Conservation (phyloP, 345 rosid genomes). For the Bruguiera gymnorhiza region DNA sequence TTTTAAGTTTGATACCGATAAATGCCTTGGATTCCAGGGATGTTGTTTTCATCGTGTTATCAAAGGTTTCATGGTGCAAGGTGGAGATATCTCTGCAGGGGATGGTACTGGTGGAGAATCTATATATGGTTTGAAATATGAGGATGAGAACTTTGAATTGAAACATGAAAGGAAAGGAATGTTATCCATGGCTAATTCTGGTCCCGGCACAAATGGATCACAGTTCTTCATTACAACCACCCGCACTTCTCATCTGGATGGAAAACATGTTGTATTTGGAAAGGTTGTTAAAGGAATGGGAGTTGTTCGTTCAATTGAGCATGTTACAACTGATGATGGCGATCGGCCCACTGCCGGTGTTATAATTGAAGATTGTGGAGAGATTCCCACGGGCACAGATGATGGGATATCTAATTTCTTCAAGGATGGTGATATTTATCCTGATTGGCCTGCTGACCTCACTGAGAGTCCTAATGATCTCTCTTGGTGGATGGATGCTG, state of each 20-base stretch:
- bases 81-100: constrained; percentile 90
- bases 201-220: constrained; percentile 88
- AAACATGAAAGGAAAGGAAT: constrained; percentile 97
- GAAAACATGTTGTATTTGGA: constrained; percentile 93
- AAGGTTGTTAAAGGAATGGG: constrained; percentile 90
- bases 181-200: constrained; percentile 90
- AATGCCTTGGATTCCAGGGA: constrained; percentile 49
- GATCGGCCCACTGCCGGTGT: constrained; percentile 60
- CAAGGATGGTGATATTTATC: constrained; percentile 82
- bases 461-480: constrained; percentile 54
- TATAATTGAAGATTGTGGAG: constrained; percentile 71
- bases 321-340: constrained; percentile 48
- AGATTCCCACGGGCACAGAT: constrained; percentile 66
- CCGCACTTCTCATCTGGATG: constrained; percentile 79
- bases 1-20: neutral
- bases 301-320: constrained; percentile 81
- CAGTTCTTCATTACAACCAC: constrained; percentile 95
- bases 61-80: constrained; percentile 89
- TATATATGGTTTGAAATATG: constrained; percentile 80
- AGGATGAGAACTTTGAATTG: constrained; percentile 80
- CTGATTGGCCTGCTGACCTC: constrained; percentile 95
- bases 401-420: constrained; percentile 78
- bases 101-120: constrained; percentile 97
- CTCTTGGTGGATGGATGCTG: constrained; percentile 92
- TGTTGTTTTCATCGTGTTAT: constrained; percentile 72